Base-by-base conservation (phyloP, 768 basidiomycete genomes). In the Tephrocybe sp. region DNA sequence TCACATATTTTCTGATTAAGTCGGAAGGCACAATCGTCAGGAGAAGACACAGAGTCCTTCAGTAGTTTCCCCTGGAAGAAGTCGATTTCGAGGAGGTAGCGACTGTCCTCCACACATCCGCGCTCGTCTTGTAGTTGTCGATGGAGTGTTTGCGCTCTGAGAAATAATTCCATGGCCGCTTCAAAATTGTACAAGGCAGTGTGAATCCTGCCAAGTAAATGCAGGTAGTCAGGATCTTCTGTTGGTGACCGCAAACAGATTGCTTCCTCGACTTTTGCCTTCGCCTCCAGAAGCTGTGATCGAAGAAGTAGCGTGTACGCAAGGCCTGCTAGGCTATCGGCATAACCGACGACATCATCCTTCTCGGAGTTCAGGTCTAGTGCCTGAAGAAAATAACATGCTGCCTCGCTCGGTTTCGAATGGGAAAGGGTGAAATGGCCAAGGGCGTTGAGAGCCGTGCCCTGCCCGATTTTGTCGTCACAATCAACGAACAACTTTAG, bases 211-310 rank as follows among this genome's bases (percentile, higher is more conserved):
- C 53, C 53, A 15, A 64, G 56, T 5, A 64, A 48, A 29, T 64
- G 61, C 21, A 61, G 49, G 47, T 64, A 61, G 21, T 64, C 63
- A 3, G 63, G 59, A 39, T 64, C 56, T 10, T 59, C 47, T 6
- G 41, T 49, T 10, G 61, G 62, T 10, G 57, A 30, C 7, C 60
- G 53, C 16, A 64, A 39, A 9, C 53, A 37, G 18, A 67, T 61
- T 4, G 65, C 61, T 23, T 57, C 55, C 29, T 56, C 49, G 22
- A 64, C 59, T 15, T 33, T 40, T 9, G 34, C 27, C 21, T 55
- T 49, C 1, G 65, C 64, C 19, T 63, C 57, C 18, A 23, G n/a
- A 45, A 63, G 63, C 16, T 50, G 46, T n/a, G 63, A 67, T 11
- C 58, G 60, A 15, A 65, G 57, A 4, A 67, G 53, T 22, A 54